Evolutionary conservation across 208 protist genomes (phyloP), one percentile per base, ranked within the genome.

Genomic region (Leishmania lainsoni): DNA sequence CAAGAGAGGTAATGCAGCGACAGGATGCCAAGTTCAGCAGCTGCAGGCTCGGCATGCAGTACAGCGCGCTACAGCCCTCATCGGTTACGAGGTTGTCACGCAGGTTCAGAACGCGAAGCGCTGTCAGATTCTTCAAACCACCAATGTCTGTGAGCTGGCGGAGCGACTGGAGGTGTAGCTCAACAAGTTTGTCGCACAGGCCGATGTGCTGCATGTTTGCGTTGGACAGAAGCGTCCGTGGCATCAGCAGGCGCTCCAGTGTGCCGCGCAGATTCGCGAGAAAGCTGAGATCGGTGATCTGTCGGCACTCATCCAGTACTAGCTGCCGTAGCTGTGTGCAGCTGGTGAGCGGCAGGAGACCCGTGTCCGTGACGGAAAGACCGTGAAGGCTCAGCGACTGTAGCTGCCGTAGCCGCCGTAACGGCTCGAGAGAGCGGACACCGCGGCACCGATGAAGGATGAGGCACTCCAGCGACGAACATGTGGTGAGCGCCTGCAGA

Each of bases 231-330:
- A 90, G 86, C 61, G 86, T 94, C 52, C 87, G 80, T 12, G 90
- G 88, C 66, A 96, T 74, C 20, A 71, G 79, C 10, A 96, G 85
- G 5, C 80, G 83, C 69, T 84, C 81, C 32, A 96, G 80, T 2
- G 85, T 75, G 14, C 29, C 63, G 0, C 70, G 29, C 22, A 96
- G 80, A 3, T 73, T 51, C 5, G 68, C 76, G 1, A 97, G 75
- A 76, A 91, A 95, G 76, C 86, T 84, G 54, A 94, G 65, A 63
- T 87, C 81, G 4, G 81, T 87, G 49, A 97, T 75, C 74, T 87
- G 89, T 66, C 91, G 89, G 71, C 94, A 97, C 72, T 91, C 91
- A n/a, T 93, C 91, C 49, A 97, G 54, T 9, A 87, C 84, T 52
- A 97, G 80, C 68, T 92, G 86, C 56, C 66, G 79, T 58, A 97